Evolutionary conservation across 2,329 filamentous ascomycete species (phyloP), one percentile per base, ranked within the genome.

Genomic region (Penicillium aurantiogriseum): DNA sequence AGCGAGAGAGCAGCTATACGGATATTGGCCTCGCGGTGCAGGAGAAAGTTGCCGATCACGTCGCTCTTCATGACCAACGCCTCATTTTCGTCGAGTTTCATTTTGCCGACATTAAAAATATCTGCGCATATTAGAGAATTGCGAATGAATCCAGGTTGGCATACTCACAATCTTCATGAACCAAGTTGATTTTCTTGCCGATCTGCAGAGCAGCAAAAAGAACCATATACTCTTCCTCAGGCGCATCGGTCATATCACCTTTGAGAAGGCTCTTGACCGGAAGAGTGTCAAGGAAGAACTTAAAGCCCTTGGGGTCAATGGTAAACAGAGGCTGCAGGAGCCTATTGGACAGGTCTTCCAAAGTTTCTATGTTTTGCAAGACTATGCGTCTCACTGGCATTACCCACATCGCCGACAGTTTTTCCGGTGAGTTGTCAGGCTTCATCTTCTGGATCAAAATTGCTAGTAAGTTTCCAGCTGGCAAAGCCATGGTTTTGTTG

Each of bases 1-100:
- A 97, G 82, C 29, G 91, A 91, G 38, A 97, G 82, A 0, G 90
- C 90, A n/a, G 92, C 84, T 25, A 92, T 84, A 29, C 92, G 86
- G 51, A 93, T 87, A 61, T 85, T 80, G 65, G 85, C 78, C 66
- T 85, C 85, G 42, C 80, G 80, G 74, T 77, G 74, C 46, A 73
- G 67, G 19, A 79, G 64, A 35, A 78, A 75, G 17, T 71, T 69
- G 17, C 71, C 70, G 35, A 77, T 67, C 5, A 71, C 59, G 42
- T 70, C 64, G 48, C 74, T 74, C 29, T 73, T 71, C 25, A 78
- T 56, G 15, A 76, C 60, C 6, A 77, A 31, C 6, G 62, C 59
- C 7, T 63, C 56, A 23, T 63, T 57, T 5, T 56, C 45, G 7
- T 63, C 52, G 1, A 57, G 43, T 19, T 54, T 65, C 2, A 55